phyloP scores from a whole-genome alignment of 2,329 filamentous ascomycete genomes.

The Arthroderma uncinatum region DNA sequence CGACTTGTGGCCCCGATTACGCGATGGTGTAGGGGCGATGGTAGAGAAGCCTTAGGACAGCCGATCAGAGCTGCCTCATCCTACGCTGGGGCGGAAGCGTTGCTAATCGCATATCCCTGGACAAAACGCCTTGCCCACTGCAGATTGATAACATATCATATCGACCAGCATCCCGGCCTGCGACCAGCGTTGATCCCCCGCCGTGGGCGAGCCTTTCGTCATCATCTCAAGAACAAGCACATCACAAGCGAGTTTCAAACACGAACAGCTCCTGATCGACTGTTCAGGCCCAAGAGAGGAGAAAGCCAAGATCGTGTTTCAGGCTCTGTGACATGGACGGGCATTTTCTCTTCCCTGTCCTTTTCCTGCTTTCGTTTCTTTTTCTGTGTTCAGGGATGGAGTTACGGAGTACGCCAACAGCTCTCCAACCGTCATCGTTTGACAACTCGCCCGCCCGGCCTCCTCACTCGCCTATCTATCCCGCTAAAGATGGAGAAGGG shows the following conservation, averaged over 20 bases:
- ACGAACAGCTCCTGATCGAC: slow-evolving; percentile 2
- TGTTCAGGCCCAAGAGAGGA: not conserved
- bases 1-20: not conserved
- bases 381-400: not conserved
- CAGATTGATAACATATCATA: not conserved
- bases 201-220: not conserved
- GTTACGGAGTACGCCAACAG: not conserved
- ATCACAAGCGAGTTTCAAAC: not conserved
- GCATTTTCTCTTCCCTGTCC: not conserved
- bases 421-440: not conserved
- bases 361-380: not conserved
- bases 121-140: not conserved
- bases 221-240: not conserved
- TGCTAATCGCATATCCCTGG: not conserved
- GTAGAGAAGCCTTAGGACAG: no score
- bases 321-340: not conserved
- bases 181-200: not conserved
- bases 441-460: not conserved
- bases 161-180: not conserved
- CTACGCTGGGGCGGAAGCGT: not conserved
- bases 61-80: not conserved
- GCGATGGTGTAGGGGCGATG: not conserved
- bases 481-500: not conserved
- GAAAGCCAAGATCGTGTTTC: slow-evolving; percentile 1
- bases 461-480: not conserved